These are phyloP conservation scores for Porogramme epimiltina DNA, from an alignment of 1,284 basidiomycete genomes.

Conservation along the genomic window DNA sequence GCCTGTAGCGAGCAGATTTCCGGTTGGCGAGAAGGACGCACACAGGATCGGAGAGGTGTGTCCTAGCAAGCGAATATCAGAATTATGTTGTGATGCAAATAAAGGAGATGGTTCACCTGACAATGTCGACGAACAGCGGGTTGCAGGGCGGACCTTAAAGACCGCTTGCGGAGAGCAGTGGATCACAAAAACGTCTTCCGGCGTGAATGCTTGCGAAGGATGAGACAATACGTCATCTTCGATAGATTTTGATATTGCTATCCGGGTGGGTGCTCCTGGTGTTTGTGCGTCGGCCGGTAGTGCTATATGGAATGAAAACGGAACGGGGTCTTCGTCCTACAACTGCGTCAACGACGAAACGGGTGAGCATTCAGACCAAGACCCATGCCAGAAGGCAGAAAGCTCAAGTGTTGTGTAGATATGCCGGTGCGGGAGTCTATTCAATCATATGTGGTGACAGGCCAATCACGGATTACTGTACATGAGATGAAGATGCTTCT, in stretches of 20 bases:
- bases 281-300: slow-evolving; percentile 57
- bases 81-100: too few species aligned
- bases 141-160: slow-evolving; percentile 92
- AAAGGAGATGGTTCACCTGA: too few species aligned
- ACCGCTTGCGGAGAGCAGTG: slow-evolving; percentile 95
- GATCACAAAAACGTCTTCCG: slow-evolving; percentile 86
- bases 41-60: slow-evolving; percentile 95
- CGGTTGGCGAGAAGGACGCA: slow-evolving; percentile 94
- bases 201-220: slow-evolving; percentile 70
- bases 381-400: background rate
- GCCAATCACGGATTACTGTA: too few species aligned
- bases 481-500: too few species aligned
- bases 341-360: background rate
- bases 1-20: slow-evolving; percentile 89
- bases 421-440: too few species aligned
- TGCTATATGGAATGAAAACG: slow-evolving; percentile 86
- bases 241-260: slow-evolving; percentile 81
- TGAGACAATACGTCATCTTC: slow-evolving; percentile 78
- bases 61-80: too few species aligned
- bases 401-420: too few species aligned
- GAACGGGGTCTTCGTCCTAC: slow-evolving; percentile 84
- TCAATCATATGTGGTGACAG: too few species aligned
- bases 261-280: slow-evolving; percentile 69
- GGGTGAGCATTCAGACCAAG: background rate
- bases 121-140: slow-evolving; percentile 90